phyloP scores from a whole-genome alignment of 116 monocot genomes.

The Cymodocea nodosa region DNA sequence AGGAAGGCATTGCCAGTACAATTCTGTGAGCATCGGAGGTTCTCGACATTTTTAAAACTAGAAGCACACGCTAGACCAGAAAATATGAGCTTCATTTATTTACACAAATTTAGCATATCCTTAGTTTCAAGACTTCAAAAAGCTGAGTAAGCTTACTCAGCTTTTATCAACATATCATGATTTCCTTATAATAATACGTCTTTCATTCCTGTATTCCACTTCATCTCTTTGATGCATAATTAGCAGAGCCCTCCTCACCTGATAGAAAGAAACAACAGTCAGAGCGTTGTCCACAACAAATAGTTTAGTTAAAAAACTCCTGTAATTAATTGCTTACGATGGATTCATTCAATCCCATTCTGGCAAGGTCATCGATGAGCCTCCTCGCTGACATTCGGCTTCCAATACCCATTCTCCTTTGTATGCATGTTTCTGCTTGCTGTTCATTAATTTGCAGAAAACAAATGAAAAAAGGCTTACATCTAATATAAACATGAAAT shows the following conservation, averaged over 20 bases:
- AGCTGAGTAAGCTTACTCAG: no score
- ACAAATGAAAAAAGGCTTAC: not conserved
- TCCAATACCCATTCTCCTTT: constrained; percentile 97
- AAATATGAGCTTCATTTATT: no score
- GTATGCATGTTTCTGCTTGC: constrained; percentile 96
- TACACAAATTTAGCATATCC: no score
- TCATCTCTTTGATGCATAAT: constrained; percentile 97
- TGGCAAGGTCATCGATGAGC: constrained; percentile 45
- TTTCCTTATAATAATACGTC: constrained; percentile 82
- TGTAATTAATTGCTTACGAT: constrained; percentile 44
- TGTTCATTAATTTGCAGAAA: constrained; percentile 15
- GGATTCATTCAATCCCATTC: constrained; percentile 96
- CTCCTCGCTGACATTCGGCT: constrained; percentile 88
- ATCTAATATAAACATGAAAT: not conserved
- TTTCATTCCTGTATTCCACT: constrained; percentile 88
- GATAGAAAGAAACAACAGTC: constrained; percentile 1
- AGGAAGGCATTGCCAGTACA: no score
- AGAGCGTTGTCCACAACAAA: not conserved
- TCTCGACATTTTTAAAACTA: no score
- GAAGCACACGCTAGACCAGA: no score
- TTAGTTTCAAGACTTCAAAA: no score
- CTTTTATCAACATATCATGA: constrained; percentile 26
- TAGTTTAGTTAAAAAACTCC: not conserved
- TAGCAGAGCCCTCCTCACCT: constrained; percentile 95
- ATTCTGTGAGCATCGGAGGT: no score